Percentiles rank a stretch among this genome's conserved stretches.
Evolutionary conservation across 352 stramenopile species (phyloP).

Genomic region (Phytophthora sojae): DNA sequence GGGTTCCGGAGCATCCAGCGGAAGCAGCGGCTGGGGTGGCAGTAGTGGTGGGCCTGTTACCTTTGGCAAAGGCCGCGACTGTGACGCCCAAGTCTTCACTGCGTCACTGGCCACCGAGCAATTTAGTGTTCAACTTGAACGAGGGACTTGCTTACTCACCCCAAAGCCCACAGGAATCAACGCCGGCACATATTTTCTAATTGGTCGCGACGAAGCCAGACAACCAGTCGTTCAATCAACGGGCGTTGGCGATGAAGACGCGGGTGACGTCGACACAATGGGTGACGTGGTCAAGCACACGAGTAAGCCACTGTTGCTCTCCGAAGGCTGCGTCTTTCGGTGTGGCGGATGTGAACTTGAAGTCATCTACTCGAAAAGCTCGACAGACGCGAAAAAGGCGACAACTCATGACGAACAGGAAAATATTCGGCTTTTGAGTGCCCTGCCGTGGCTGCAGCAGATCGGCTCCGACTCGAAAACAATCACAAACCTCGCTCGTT

Average conservation of each 20-base stretch:
- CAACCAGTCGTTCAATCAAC: not conserved
- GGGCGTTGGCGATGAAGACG: not conserved
- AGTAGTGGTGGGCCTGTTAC: conserved; percentile 50
- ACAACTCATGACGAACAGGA: conserved; percentile 49
- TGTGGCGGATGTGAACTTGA: conserved; percentile 68
- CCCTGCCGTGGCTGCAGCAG: conserved; percentile 69
- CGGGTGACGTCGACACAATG: not conserved
- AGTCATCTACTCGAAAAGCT: conserved; percentile 66
- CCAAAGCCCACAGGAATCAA: conserved; percentile 68
- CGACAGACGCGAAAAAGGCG: not conserved
- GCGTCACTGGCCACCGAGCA: conserved; percentile 65
- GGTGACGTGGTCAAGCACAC: conserved; percentile 63
- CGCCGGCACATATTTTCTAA: conserved; percentile 74
- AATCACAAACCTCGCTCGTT: conserved; percentile 60
- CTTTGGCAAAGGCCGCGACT: conserved; percentile 66
- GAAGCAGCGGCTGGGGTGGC: conserved; percentile 34
- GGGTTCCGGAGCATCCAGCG: conserved; percentile 31
- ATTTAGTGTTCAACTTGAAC: conserved; percentile 70
- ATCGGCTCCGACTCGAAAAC: conserved; percentile 54
- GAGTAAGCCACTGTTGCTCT: conserved; percentile 77
- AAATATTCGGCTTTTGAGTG: conserved; percentile 49
- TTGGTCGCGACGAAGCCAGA: conserved; percentile 52
- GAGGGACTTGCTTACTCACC: conserved; percentile 64
- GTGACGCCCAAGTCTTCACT: conserved; percentile 67
- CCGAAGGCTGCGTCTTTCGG: conserved; percentile 72